phyloP scores from a whole-genome alignment of 2,329 filamentous ascomycete genomes.

The Trichoderma sp. region DNA sequence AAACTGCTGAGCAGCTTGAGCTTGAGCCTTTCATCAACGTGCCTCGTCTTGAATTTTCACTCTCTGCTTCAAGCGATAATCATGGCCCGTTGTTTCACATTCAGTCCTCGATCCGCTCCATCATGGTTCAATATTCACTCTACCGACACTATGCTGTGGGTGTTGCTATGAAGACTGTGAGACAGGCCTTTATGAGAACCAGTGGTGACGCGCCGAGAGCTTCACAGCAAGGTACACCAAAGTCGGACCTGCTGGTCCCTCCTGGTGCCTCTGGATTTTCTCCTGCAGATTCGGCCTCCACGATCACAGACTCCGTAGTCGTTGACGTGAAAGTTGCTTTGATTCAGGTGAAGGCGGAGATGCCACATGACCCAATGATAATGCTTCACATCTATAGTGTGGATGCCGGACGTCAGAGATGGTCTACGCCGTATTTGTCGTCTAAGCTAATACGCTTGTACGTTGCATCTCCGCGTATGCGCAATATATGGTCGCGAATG shows the following conservation, averaged over 20 bases:
- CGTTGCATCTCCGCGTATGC: constrained; percentile 81
- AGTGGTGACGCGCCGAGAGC: constrained; percentile 40
- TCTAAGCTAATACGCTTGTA: constrained; percentile 81
- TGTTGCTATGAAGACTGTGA: constrained; percentile 74
- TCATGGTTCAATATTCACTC: constrained; percentile 85
- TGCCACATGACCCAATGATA: constrained; percentile 85
- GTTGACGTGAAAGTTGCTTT: constrained; percentile 79
- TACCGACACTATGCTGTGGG: constrained; percentile 90
- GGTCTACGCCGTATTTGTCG: constrained; percentile 78
- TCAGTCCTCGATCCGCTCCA: constrained; percentile 73
- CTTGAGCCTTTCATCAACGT: constrained; percentile 81
- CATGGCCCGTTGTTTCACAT: constrained; percentile 87
- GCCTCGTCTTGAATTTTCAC: constrained; percentile 80
- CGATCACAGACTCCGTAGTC: constrained; percentile 65
- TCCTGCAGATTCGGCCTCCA: constrained; percentile 34
- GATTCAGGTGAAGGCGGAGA: constrained; percentile 81
- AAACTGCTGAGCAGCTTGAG: constrained; percentile 81
- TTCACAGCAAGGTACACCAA: constrained; percentile 33
- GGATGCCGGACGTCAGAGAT: constrained; percentile 80
- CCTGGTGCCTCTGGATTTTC: constrained; percentile 31
- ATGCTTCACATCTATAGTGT: constrained; percentile 86
- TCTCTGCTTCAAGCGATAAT: constrained; percentile 80
- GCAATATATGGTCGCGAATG: constrained; percentile 79
- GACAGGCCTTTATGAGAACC: constrained; percentile 63
- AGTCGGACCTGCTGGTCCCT: constrained; percentile 38